Base-by-base conservation (phyloP, 2,329 filamentous ascomycete species). In the Lasiodiplodia sp. region DNA sequence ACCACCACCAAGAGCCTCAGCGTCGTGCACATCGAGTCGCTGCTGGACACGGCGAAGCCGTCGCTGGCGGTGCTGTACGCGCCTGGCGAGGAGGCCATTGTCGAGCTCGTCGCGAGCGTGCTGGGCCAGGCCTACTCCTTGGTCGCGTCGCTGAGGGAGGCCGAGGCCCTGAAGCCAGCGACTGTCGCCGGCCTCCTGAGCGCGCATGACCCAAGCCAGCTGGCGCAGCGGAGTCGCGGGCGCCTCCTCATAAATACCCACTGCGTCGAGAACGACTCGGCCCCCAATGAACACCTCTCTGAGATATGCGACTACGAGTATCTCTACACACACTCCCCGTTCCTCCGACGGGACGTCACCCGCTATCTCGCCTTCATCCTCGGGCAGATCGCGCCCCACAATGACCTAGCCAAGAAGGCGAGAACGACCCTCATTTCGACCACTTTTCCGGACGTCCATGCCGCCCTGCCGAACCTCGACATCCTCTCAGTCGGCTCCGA, bases 401-500 rank as follows among this genome's bases (percentile, higher is more conserved):
- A 91, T 73, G 90, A 92, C 68, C 82, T 96, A 49, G 90, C 91
- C 83, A 88, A 89, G 63, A 96, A 96, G 76, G 86, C 88, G 51
- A 87, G 92, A 74, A 96, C 92, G 0, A 94, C 92, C 73, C 89
- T 96, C 75, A 93, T 96, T 72, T 96, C 93, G 4, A 96, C 92
- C 1, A 96, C 93, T 0, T 96, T 96, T 72, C 91, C 93, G 0
- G 92, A 97, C 76, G 91, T 97, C 10, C 90, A 91, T 70, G 90
- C 92, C 4, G 93, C 93, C 10, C 83, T 96, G 57, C 91, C 92
- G 1, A 96, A 96, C 75, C 85, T 97, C 69, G 92, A 96, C 78
- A 96, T 96, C 65, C 82, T 96, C 55, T 96, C 93, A 0, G 93
- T 96, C 3, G 93, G 93, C 47, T 91, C 92, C 18, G 93, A 97